Percentiles rank a stretch among this genome's conserved stretches.
Conservation (phyloP, 805 yeast genomes). For the Myxozyma kluyveri region DNA sequence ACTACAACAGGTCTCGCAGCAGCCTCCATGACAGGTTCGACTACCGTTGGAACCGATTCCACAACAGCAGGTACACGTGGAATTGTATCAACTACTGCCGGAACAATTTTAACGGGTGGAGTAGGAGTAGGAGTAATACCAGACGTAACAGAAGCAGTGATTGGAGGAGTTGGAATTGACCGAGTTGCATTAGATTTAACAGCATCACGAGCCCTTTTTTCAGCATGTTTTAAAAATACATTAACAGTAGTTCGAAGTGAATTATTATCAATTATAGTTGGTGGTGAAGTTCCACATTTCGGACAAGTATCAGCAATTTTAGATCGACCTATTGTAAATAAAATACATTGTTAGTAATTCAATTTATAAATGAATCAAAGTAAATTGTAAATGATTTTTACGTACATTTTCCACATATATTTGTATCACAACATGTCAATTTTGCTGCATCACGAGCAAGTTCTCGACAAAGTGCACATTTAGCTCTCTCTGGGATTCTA, state of each 20-base stretch:
- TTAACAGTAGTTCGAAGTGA: constrained; percentile 23
- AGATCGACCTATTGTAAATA: constrained; percentile 11
- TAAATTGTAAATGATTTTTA: not conserved
- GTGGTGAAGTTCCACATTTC: constrained; percentile 14
- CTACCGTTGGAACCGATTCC: not conserved
- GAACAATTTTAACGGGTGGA: not conserved
- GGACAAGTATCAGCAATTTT: constrained; percentile 16
- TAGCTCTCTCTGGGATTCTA: constrained; percentile 27
- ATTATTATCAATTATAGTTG: constrained; percentile 13
- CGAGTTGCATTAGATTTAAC: not conserved
- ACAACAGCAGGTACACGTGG: not conserved
- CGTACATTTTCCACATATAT: constrained; percentile 27
- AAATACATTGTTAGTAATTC: not conserved
- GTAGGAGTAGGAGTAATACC: not conserved
- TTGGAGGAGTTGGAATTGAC: not conserved
- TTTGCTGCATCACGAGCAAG: constrained; percentile 24
- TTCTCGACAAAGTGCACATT: constrained; percentile 19
- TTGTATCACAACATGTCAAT: constrained; percentile 23
- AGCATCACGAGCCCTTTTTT: constrained; percentile 21
- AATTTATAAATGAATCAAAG: not conserved
- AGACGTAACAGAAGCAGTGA: not conserved
- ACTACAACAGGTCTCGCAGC: not conserved
- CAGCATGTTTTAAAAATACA: constrained; percentile 28
- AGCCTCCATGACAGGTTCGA: not conserved
- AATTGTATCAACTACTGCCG: too few species aligned